Evolutionary conservation across 169 alveolate species (phyloP).

Genomic region (Eimeria praecox): DNA sequence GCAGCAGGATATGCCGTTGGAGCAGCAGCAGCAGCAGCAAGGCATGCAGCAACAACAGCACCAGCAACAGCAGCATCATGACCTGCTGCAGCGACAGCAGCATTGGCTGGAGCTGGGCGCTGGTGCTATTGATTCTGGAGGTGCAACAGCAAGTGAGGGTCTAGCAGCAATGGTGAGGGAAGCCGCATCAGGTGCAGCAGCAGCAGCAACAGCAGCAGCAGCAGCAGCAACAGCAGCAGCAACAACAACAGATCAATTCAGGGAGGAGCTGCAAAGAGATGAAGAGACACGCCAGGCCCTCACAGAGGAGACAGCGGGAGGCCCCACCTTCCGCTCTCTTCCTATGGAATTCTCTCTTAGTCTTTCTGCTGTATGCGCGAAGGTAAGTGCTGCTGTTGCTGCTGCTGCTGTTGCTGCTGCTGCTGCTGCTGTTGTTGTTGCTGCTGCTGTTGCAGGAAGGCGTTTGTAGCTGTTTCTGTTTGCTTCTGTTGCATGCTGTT

Average conservation of each 20-base stretch:
- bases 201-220: neutral
- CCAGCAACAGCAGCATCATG: neutral
- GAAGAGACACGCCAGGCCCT: neutral
- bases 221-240: constrained; percentile 29
- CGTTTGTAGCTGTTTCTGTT: no score
- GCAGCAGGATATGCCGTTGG: neutral
- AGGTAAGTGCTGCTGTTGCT: constrained; percentile 35
- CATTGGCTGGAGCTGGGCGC: neutral
- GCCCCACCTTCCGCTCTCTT: neutral
- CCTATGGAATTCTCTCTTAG: constrained; percentile 57
- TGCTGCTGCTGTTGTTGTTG: constrained; percentile 13
- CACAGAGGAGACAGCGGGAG: constrained; percentile 43
- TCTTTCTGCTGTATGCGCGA: constrained; percentile 40
- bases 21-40: constrained; percentile 40
- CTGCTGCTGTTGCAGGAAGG: constrained; percentile 36
- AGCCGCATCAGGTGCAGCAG: neutral
- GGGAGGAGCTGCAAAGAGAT: neutral
- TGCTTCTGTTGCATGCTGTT: constrained; percentile 6
- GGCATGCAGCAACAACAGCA: constrained; percentile 25
- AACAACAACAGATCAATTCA: constrained; percentile 1
- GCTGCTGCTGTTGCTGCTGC: constrained; percentile 46
- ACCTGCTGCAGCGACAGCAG: constrained; percentile 39
- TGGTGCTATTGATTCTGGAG: neutral
- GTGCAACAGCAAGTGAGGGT: constrained; percentile 17
- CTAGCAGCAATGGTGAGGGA: neutral